Percentiles rank a stretch among this genome's conserved stretches.
These are phyloP conservation scores for Sarocladium brachiariae DNA, from an alignment of 2,329 filamentous ascomycete genomes.

Conservation along the genomic window DNA sequence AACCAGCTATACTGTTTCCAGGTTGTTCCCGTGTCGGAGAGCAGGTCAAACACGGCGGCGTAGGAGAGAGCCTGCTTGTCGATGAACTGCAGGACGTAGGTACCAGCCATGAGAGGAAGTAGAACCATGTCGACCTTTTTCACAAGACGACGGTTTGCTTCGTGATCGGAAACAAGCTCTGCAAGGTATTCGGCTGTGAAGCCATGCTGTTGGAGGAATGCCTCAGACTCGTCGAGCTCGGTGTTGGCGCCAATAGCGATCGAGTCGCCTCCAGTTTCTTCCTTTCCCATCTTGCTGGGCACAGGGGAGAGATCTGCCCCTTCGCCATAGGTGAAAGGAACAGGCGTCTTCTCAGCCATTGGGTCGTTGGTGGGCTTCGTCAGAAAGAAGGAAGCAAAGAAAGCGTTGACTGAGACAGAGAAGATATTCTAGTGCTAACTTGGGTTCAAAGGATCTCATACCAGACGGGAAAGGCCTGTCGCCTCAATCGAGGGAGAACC, in stretches of 20 bases:
- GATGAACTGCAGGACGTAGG: slow-evolving; percentile 46
- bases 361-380: no score
- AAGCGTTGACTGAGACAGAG: no score
- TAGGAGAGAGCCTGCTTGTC: slow-evolving; percentile 50
- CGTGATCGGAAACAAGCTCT: slow-evolving; percentile 36
- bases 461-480: no score
- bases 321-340: not conserved
- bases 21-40: slow-evolving; percentile 39
- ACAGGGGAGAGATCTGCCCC: not conserved
- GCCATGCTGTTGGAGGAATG: slow-evolving; percentile 42
- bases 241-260: not conserved
- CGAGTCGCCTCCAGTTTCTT: not conserved
- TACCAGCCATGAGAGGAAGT: slow-evolving; percentile 44
- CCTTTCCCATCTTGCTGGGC: not conserved
- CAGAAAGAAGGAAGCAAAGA: no score
- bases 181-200: slow-evolving; percentile 34
- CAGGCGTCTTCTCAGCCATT: not conserved
- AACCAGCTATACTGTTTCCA: slow-evolving; percentile 45
- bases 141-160: slow-evolving; percentile 22
- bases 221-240: slow-evolving; percentile 39
- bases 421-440: no score
- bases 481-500: no score
- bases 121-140: slow-evolving; percentile 43
- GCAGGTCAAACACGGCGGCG: slow-evolving; percentile 48
- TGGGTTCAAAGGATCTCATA: no score